Base-by-base conservation (phyloP, 1,284 basidiomycete genomes). In the Trametes pubescens region DNA sequence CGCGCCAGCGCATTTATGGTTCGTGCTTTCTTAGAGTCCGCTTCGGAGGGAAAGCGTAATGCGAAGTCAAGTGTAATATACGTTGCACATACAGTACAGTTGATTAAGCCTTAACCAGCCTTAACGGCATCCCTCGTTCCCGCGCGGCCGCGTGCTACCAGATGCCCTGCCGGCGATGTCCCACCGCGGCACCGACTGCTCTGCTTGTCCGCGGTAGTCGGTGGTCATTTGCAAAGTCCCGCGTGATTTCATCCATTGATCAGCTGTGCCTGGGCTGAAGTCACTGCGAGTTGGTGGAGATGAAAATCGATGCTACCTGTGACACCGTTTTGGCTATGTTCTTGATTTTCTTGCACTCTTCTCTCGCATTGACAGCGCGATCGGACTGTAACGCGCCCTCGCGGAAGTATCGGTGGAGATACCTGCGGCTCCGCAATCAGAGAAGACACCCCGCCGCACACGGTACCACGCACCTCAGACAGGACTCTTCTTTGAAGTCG, bases 401-500 rank as follows among this genome's bases (percentile, higher is more conserved):
- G 14, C 82, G 81, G 51, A 80, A 78, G 72, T 86, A 90, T 22
- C 76, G 78, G 64, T 84, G 85, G 21, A 80, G 68, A 59, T 79
- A 78, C 35, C 78, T 79, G 38, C 37, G 14, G 46, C 46, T 16
- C 16, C 32, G 43, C 21, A 10, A 35, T 61, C 5, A 46, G 52
- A 51, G 16, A 7, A 4, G 16, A n/a, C 47, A 29, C 22, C 43
- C 24, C 22, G 26, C 13, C 37, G 32, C 32, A 16, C 35, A 32
- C 29, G 26, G 51, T 16, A 14, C 13, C 26, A 70, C 74, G 55
- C 62, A 89, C 89, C 87, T 81, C 53, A 93, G 76, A 71, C 91
- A 93, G 0, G 82, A 75, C 71, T 92, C 91, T 74, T 92, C 89
- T 69, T 85, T 88, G 75, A 92, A 93, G 54, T 94, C 90, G 8